Conservation (phyloP, 345 rosid species). For the Euphorbia pulcherrima region DNA sequence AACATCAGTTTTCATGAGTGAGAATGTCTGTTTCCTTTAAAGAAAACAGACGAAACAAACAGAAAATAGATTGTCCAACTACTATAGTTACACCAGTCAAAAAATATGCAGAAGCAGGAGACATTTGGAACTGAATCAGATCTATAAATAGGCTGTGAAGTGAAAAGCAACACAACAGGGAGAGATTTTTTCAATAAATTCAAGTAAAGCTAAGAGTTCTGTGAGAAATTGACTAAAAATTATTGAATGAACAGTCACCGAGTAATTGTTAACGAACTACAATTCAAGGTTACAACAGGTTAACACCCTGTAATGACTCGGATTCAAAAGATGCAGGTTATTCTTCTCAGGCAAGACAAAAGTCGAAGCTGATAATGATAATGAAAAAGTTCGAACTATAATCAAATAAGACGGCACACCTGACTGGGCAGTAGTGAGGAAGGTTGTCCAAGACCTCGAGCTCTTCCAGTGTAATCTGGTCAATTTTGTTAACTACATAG, state of each 20-base stretch:
- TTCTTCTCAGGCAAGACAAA: not conserved
- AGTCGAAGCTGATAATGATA: not conserved
- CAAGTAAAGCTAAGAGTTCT: not conserved
- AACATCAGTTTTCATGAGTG: too few relatives aligned
- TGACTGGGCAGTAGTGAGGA: constrained; percentile 98
- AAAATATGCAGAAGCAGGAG: not conserved
- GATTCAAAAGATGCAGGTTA: not conserved
- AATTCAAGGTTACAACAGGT: not conserved
- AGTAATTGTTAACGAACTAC: not conserved
- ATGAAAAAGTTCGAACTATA: not conserved
- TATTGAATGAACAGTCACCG: not conserved
- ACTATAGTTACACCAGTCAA: not conserved
- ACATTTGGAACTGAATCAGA: not conserved
- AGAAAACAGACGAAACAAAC: not conserved
- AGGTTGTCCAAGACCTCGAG: constrained; percentile 93
- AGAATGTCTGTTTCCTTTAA: not conserved
- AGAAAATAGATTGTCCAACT: not conserved
- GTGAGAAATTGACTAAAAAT: not conserved
- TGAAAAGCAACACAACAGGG: not conserved
- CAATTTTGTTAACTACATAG: constrained; percentile 90
- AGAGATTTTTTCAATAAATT: not conserved
- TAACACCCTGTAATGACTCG: not conserved
- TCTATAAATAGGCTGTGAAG: not conserved
- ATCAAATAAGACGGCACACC: constrained; percentile 35
- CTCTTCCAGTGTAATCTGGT: constrained; percentile 93